Percentiles rank a stretch among this genome's conserved stretches.
phyloP scores from a whole-genome alignment of 805 yeast species.

The Candida multigemmis region DNA sequence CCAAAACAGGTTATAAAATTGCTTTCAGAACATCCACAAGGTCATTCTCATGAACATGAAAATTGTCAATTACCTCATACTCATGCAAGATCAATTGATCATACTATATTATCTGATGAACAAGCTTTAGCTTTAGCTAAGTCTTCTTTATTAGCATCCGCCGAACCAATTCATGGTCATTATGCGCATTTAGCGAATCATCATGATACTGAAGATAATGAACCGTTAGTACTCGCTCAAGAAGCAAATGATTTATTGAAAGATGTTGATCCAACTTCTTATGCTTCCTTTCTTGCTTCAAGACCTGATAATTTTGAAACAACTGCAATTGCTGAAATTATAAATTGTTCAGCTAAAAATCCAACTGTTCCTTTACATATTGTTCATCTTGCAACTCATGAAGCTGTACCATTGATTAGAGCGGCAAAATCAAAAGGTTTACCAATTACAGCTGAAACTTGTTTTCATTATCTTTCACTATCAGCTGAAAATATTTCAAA shows the following conservation, averaged over 20 bases:
- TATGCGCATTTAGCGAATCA: conserved; percentile 30
- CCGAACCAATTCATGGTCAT: conserved; percentile 48
- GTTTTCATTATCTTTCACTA: conserved; percentile 83
- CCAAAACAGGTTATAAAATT: conserved; percentile 28
- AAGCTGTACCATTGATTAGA: conserved; percentile 66
- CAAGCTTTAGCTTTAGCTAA: conserved; percentile 47
- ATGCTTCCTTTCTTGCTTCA: conserved; percentile 68
- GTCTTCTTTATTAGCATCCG: conserved; percentile 49
- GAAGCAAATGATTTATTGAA: conserved; percentile 29
- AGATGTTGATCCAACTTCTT: conserved; percentile 50
- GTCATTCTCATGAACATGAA: conserved; percentile 14
- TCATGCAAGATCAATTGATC: conserved; percentile 22
- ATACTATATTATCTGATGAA: conserved; percentile 31
- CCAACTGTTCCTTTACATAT: conserved; percentile 72
- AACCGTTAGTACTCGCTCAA: conserved; percentile 30
- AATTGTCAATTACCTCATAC: conserved; percentile 23
- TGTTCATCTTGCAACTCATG: conserved; percentile 82
- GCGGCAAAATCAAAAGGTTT: conserved; percentile 52
- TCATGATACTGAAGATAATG: conserved; percentile 9
- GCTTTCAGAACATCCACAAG: conserved; percentile 8
- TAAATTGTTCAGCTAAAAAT: conserved; percentile 46
- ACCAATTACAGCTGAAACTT: conserved; percentile 82
- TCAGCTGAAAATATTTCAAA: conserved; percentile 71
- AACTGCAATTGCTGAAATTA: conserved; percentile 69
- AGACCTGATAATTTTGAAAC: conserved; percentile 86